phyloP scores from a whole-genome alignment of 148 eudicot genomes.

The Heliosperma pusillum region DNA sequence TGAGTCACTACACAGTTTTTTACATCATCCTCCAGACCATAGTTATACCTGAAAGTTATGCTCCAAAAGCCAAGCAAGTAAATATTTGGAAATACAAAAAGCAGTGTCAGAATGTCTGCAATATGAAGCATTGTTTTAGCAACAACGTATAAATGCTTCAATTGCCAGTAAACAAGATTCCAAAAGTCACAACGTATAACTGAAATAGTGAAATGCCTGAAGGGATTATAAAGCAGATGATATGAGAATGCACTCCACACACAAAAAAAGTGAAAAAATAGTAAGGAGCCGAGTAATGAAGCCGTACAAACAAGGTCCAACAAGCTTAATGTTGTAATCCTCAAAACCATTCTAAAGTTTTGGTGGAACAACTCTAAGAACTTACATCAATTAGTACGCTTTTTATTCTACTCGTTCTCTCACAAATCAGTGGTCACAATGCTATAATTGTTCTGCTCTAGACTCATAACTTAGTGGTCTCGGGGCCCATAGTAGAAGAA shows the following conservation, averaged over 20 bases:
- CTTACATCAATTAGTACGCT: no score
- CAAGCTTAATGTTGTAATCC: background rate
- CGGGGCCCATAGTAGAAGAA: background rate
- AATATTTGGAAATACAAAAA: background rate
- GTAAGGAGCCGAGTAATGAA: background rate
- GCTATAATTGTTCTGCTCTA: background rate
- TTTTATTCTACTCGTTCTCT: no score
- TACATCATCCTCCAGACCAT: background rate
- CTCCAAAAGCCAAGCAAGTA: background rate
- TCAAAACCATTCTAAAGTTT: background rate
- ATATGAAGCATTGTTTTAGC: background rate
- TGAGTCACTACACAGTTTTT: background rate
- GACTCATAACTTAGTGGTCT: background rate
- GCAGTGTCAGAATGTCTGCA: constrained; percentile 1
- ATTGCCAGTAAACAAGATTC: background rate
- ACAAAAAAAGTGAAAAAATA: background rate
- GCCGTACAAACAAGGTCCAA: background rate
- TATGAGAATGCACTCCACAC: background rate
- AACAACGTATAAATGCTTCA: background rate
- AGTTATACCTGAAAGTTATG: background rate
- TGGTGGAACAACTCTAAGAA: no score
- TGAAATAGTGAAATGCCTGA: no score
- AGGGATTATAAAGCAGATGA: no score
- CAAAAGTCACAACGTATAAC: no score
- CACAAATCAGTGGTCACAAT: no score